phyloP scores from a whole-genome alignment of 2,329 filamentous ascomycete species.

The Botrytis medusae region DNA sequence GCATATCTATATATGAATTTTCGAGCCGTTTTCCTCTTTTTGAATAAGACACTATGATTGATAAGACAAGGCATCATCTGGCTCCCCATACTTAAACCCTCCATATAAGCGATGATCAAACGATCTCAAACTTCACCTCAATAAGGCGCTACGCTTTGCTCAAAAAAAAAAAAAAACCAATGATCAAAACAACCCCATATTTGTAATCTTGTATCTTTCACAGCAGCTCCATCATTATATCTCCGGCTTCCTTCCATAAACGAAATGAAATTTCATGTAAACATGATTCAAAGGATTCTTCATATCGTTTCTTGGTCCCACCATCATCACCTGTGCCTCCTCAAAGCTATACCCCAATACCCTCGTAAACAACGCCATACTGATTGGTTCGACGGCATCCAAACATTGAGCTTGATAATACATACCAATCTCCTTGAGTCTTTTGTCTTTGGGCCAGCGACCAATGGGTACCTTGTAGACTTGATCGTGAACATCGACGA shows the following conservation, averaged over 20 bases:
- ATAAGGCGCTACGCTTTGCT: neutral
- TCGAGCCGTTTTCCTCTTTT: neutral
- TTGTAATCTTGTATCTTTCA: neutral
- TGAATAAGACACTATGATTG: neutral
- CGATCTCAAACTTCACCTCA: neutral
- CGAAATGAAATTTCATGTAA: conserved; percentile 57
- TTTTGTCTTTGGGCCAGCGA: conserved; percentile 48
- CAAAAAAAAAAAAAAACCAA: neutral
- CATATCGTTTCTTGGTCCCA: conserved; percentile 50
- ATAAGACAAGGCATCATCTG: neutral
- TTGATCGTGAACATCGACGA: conserved; percentile 47
- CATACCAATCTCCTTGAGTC: conserved; percentile 23
- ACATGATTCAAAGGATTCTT: conserved; percentile 42
- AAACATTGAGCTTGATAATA: conserved; percentile 20
- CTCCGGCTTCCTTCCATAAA: conserved; percentile 38
- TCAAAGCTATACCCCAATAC: conserved; percentile 49
- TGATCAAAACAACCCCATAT: neutral
- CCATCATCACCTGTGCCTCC: conserved; percentile 49
- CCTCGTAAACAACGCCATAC: conserved; percentile 45
- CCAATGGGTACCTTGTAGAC: conserved; percentile 45
- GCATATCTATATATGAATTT: neutral
- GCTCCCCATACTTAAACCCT: neutral
- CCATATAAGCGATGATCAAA: neutral
- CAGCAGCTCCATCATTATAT: neutral
- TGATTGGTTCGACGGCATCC: conserved; percentile 22